A percentile compares a stretch with the other conserved stretches of the same genome.
Evolutionary conservation across 2,329 filamentous ascomycete genomes (phyloP).

Genomic region (Pseudopyrenochaeta lycopersici): DNA sequence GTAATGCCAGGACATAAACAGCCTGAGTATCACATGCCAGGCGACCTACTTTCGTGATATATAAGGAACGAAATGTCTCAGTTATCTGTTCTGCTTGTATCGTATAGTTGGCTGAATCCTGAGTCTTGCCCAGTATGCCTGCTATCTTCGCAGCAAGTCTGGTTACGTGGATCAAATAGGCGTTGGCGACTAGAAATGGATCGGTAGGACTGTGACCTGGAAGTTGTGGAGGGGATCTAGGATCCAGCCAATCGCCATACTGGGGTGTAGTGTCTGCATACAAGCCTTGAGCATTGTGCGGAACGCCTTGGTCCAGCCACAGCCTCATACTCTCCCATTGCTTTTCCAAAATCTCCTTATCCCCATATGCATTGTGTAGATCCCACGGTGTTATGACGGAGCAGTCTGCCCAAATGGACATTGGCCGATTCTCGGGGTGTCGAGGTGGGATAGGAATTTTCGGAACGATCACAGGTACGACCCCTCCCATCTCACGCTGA

Average conservation of each 20-base stretch:
- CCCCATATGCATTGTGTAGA: too few species aligned
- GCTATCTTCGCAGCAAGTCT: neutral
- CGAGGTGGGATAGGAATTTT: neutral
- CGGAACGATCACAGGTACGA: neutral
- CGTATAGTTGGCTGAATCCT: too few species aligned
- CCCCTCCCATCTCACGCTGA: neutral
- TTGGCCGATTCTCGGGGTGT: too few species aligned
- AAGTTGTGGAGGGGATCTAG: neutral
- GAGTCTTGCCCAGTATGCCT: too few species aligned
- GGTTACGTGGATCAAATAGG: neutral
- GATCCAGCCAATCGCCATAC: slow-evolving; percentile 1
- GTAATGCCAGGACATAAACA: neutral
- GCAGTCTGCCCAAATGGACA: too few species aligned
- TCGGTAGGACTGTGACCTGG: neutral
- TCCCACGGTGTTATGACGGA: too few species aligned
- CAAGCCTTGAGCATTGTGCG: too few species aligned
- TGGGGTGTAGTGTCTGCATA: neutral
- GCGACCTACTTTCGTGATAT: too few species aligned
- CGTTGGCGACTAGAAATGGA: neutral
- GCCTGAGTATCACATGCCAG: too few species aligned
- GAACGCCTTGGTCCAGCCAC: neutral
- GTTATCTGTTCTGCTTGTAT: too few species aligned
- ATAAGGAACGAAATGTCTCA: too few species aligned
- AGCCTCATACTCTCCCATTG: neutral
- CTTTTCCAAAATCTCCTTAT: too few species aligned